Conservation (phyloP, 2,329 filamentous ascomycete species). For the Ascochyta clinopodiicola region DNA sequence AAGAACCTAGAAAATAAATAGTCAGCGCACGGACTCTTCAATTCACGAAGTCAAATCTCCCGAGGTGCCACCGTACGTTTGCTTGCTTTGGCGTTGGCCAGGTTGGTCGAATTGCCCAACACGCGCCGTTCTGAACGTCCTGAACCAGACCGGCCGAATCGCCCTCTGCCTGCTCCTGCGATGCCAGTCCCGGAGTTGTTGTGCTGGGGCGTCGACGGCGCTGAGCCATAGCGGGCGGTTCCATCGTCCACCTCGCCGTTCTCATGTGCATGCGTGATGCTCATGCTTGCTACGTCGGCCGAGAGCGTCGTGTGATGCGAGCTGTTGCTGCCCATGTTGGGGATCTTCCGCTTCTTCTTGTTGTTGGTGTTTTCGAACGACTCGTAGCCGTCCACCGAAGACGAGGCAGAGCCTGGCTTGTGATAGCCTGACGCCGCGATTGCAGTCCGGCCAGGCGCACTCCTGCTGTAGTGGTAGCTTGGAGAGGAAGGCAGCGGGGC, state of each 20-base stretch:
- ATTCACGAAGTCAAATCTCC: constrained; percentile 29
- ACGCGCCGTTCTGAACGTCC: constrained; percentile 53
- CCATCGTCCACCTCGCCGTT: constrained; percentile 54
- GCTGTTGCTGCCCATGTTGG: constrained; percentile 77
- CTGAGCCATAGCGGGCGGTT: constrained; percentile 61
- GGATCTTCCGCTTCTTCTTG: constrained; percentile 99
- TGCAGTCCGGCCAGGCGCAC: constrained; percentile 36
- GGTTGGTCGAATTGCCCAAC: constrained; percentile 51
- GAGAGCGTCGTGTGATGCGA: constrained; percentile 64
- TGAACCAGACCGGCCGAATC: constrained; percentile 70
- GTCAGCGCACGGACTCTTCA: constrained; percentile 46
- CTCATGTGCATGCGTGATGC: constrained; percentile 56
- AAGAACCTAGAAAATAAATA: constrained; percentile 45
- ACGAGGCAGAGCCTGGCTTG: constrained; percentile 64
- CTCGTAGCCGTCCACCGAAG: constrained; percentile 87
- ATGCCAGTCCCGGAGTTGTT: constrained; percentile 67
- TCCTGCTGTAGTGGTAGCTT: constrained; percentile 46
- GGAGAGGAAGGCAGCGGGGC: constrained; percentile 50
- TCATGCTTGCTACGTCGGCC: constrained; percentile 70
- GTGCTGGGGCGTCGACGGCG: constrained; percentile 60
- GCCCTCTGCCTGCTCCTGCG: constrained; percentile 83
- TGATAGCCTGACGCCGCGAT: constrained; percentile 42
- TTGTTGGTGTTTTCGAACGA: constrained; percentile 99
- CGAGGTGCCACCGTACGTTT: constrained; percentile 47
- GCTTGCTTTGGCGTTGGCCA: constrained; percentile 53